These are phyloP conservation scores for Leishmania aethiopica DNA, from an alignment of 208 protist species.

Conservation along the genomic window DNA sequence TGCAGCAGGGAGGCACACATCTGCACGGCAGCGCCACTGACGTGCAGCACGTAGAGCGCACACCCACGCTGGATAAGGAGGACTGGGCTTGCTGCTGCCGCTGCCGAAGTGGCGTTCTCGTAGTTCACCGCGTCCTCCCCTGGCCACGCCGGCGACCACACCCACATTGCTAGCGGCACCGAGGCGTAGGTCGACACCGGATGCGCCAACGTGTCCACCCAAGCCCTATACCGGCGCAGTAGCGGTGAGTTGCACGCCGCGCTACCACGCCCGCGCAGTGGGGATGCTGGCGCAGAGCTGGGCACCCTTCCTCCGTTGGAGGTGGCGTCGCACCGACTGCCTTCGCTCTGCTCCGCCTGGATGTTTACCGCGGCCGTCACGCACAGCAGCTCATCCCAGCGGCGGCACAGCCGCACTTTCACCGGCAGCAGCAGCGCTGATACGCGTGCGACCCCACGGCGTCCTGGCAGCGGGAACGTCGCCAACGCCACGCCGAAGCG, in stretches of 20 bases:
- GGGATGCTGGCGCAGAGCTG: neutral
- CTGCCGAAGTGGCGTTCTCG: neutral
- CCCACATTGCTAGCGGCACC: slow-evolving; percentile 30
- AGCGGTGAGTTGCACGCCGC: slow-evolving; percentile 8
- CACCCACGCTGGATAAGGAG: slow-evolving; percentile 40
- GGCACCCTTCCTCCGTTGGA: neutral
- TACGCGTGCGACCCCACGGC: slow-evolving; percentile 22
- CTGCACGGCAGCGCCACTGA: slow-evolving; percentile 36
- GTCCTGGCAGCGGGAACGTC: slow-evolving; percentile 35
- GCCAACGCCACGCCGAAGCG: slow-evolving; percentile 36
- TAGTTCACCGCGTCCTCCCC: neutral
- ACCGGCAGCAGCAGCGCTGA: slow-evolving; percentile 25
- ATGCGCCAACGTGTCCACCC: slow-evolving; percentile 22
- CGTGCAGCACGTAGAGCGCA: slow-evolving; percentile 34
- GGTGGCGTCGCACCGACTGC: slow-evolving; percentile 14
- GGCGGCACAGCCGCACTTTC: slow-evolving; percentile 25
- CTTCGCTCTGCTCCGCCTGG: slow-evolving; percentile 19
- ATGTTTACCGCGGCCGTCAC: slow-evolving; percentile 14
- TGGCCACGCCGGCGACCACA: slow-evolving; percentile 30
- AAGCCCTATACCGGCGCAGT: slow-evolving; percentile 26
- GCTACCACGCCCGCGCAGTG: slow-evolving; percentile 6
- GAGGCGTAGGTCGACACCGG: slow-evolving; percentile 26
- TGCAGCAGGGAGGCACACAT: slow-evolving; percentile 39
- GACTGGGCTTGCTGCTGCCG: slow-evolving; percentile 26
- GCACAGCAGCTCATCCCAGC: slow-evolving; percentile 27